Base-by-base conservation (phyloP, 208 protist species). In the Leishmania amazonensis region DNA sequence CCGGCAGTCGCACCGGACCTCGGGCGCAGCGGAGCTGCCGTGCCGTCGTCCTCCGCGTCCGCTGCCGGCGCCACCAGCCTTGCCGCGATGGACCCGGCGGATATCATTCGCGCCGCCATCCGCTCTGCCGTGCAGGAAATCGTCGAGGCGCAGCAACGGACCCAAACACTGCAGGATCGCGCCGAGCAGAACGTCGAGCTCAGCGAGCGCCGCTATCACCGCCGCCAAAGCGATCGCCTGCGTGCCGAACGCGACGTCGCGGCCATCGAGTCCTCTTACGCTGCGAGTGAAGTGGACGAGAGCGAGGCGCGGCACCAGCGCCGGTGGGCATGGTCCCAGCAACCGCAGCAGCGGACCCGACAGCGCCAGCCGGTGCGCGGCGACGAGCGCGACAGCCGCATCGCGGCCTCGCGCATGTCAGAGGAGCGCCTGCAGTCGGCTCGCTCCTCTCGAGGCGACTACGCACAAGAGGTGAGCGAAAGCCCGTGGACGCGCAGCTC, bases 41-140 rank as follows among this genome's bases (percentile, higher is more conserved):
- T 58, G 71, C 71, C 47, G 71, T 45, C 73, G 31, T 75, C 76
- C 71, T 68, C 75, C 49, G 71, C 71, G 1, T 76, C 62, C 21
- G 68, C 81, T 21, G 35, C 51, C 31, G 17, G 40, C 35, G 75
- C 77, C 35, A 75, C 65, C 49, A 65, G 62, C 28, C 40, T 71
- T 19, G 54, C 57, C 42, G 19, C 76, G 49, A 75, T 85, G 47
- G 77, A 85, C 49, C 82, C 82, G 40, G 75, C 51, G 13, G 81
- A 85, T 40, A 76, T 93, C 40, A 87, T 95, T 72, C 85, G 87
- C 6, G 81, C 81, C n/a, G 90, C 92, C 28, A 91, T 96, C 57
- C 89, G 87, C 35, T 89, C 91, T 70, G 92, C 92, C 7, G 92
- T 94, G 64, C 75, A 83, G 53, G 92, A 96, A 73, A 88, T 96